Base-by-base conservation (phyloP, 2,329 filamentous ascomycete genomes). In the Fusarium sp. region DNA sequence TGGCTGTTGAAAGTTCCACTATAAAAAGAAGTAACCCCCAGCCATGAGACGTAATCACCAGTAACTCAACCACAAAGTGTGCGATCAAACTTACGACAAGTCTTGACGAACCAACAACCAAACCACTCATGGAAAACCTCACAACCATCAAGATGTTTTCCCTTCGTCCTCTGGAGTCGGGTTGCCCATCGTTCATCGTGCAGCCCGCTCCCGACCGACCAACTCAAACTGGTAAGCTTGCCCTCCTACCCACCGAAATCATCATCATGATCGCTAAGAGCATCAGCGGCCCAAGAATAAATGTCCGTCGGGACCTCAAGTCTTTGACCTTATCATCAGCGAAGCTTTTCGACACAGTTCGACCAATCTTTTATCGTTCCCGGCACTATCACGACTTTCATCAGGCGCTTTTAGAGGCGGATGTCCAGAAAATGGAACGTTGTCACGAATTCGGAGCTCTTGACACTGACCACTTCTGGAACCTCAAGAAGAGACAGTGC, bases 231-330 rank as follows among this genome's bases (percentile, higher is more conserved):
- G 9, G 43, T 14, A 43, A 34, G 22, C 38, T 55, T n/a, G 11
- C 34, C 14, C n/a, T 18, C 7, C 20, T 61, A 5, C 51, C 58
- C 18, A n/a, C 43, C 20, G 58, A 62, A 31, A 45, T 51, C 14
- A 26, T 62, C n/a, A 8, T 20, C 1, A 3, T 31, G 33, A 42
- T 56, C 7, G 44, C 33, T 13, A 14, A 22, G 5, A 15, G 36
- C 5, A 42, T 42, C 6, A 6, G n/a, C 3, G 42, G 36, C 11
- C 52, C 56, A 31, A 45, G 44, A 11, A 15, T 18, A 4, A 26
- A 20, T 15, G 46, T 26, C 15, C 24, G 33, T 6, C 31, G 4
- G 18, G 40, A 34, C 18, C 24, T 51, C 7, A 38, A 11, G 15
- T 46, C 24, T 20, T 9, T 57, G 15, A 34, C 45, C 17, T 14